Evolutionary conservation across 768 basidiomycete genomes (phyloP).

Genomic region (Floccularia luteovirens): DNA sequence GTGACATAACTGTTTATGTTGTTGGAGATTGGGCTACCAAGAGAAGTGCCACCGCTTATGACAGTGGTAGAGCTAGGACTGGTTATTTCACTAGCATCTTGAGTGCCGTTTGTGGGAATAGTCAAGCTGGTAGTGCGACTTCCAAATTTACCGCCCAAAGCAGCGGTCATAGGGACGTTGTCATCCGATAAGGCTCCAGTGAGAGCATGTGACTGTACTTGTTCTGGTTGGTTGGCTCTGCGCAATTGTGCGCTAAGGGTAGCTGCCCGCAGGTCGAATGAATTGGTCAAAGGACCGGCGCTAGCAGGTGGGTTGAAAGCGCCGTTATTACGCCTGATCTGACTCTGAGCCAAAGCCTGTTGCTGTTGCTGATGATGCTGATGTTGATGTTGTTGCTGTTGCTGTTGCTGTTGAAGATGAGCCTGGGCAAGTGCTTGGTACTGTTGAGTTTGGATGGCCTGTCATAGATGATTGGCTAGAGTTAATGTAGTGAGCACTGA

Average conservation of each 20-base stretch:
- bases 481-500: constrained; percentile 3
- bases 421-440: constrained; percentile 38
- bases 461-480: constrained; percentile 7
- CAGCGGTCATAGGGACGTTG: constrained; percentile 75
- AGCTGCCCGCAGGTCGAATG: constrained; percentile 59
- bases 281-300: constrained; percentile 59
- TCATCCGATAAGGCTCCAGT: constrained; percentile 39
- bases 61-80: constrained; percentile 59
- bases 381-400: constrained; percentile 45
- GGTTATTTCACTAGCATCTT: constrained; percentile 38
- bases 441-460: constrained; percentile 71
- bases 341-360: constrained; percentile 28
- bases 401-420: constrained; percentile 55
- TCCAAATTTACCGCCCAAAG: constrained; percentile 70
- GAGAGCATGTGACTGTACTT: constrained; percentile 53
- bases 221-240: constrained; percentile 63
- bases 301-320: constrained; percentile 54
- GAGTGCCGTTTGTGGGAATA: constrained; percentile 15
- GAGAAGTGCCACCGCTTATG: constrained; percentile 66
- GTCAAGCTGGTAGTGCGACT: constrained; percentile 47
- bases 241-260: constrained; percentile 52
- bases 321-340: constrained; percentile 38
- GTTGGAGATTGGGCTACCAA: constrained; percentile 46
- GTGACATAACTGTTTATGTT: constrained; percentile 18
- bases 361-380: constrained; percentile 18